Evolutionary conservation across 1,284 basidiomycete species (phyloP).

Genomic region (Paramarasmius palmivorus): DNA sequence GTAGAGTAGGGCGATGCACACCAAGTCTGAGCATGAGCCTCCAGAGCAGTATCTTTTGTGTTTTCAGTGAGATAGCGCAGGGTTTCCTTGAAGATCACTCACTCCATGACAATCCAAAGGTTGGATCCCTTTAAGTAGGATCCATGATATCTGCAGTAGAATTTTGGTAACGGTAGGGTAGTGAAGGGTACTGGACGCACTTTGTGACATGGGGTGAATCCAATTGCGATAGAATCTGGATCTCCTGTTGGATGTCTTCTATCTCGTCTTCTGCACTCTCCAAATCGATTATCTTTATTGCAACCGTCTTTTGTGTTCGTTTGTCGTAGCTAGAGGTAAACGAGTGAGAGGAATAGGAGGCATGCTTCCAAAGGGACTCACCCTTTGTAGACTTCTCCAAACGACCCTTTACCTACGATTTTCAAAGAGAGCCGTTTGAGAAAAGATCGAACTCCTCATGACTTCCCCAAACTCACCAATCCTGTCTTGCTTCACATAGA

Average conservation of each 20-base stretch:
- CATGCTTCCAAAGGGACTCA: slow-evolving; percentile 32
- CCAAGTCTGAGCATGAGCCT: slow-evolving; percentile 83
- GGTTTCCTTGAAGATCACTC: no score
- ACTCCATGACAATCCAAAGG: slow-evolving; percentile 99
- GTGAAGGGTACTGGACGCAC: slow-evolving; percentile 43
- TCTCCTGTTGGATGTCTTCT: slow-evolving; percentile 99
- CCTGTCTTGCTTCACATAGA: slow-evolving; percentile 95
- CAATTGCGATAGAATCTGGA: slow-evolving; percentile 96
- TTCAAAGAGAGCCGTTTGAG: slow-evolving; percentile 11
- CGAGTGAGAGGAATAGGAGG: slow-evolving; percentile 10
- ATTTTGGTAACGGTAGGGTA: slow-evolving; percentile 15
- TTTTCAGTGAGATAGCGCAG: no score
- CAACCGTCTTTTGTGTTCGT: slow-evolving; percentile 89
- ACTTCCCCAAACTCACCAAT: slow-evolving; percentile 65
- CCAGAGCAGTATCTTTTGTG: slow-evolving; percentile 75
- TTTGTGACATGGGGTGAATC: slow-evolving; percentile 96
- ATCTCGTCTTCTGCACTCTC: slow-evolving; percentile 99
- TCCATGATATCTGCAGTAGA: slow-evolving; percentile 78
- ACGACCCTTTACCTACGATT: slow-evolving; percentile 85
- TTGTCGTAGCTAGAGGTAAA: slow-evolving; percentile 75
- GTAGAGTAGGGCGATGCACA: slow-evolving; percentile 33
- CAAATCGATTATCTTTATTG: slow-evolving; percentile 98
- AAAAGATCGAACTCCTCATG: slow-evolving; percentile 14
- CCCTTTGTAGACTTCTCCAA: slow-evolving; percentile 98
- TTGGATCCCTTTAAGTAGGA: slow-evolving; percentile 94